Conservation (phyloP, 768 basidiomycete species). For the Podaxis sp. region DNA sequence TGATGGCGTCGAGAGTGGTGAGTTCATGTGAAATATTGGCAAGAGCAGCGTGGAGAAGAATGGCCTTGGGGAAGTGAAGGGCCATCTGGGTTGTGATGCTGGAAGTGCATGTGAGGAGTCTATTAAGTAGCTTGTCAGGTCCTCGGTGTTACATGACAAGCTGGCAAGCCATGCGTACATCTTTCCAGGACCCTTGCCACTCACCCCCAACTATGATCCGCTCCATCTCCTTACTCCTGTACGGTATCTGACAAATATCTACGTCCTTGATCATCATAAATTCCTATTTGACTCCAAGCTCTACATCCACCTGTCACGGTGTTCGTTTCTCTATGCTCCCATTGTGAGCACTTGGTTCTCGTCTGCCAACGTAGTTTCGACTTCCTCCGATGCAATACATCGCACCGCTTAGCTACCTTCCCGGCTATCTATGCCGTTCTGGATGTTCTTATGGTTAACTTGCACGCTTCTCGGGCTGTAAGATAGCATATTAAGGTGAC, state of each 20-base stretch:
- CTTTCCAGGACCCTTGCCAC: not conserved
- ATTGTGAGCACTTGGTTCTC: not conserved
- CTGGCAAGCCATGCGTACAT: not conserved
- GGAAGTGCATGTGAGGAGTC: conserved; percentile 17
- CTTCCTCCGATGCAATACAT: not conserved
- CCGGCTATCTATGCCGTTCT: conserved; percentile 13
- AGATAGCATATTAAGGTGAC: conserved; percentile 1
- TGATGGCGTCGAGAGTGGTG: conserved; percentile 38
- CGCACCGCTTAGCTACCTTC: conserved; percentile 2
- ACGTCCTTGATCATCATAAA: not conserved
- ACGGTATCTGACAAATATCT: not conserved
- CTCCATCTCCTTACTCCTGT: not conserved
- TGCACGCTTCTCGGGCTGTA: not conserved
- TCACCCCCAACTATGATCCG: conserved; percentile 3
- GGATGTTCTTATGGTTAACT: conserved; percentile 8
- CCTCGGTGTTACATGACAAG: conserved; percentile 9
- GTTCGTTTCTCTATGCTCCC: not conserved
- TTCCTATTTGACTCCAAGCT: not conserved
- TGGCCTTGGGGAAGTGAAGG: conserved; percentile 17
- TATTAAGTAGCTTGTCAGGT: conserved; percentile 5
- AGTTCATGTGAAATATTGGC: conserved; percentile 47
- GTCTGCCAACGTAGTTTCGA: not conserved
- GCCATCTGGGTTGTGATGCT: conserved; percentile 16
- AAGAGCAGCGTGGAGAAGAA: conserved; percentile 52
- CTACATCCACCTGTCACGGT: not conserved